Conservation (phyloP, 169 alveolate genomes). For the Babesia bovis region DNA sequence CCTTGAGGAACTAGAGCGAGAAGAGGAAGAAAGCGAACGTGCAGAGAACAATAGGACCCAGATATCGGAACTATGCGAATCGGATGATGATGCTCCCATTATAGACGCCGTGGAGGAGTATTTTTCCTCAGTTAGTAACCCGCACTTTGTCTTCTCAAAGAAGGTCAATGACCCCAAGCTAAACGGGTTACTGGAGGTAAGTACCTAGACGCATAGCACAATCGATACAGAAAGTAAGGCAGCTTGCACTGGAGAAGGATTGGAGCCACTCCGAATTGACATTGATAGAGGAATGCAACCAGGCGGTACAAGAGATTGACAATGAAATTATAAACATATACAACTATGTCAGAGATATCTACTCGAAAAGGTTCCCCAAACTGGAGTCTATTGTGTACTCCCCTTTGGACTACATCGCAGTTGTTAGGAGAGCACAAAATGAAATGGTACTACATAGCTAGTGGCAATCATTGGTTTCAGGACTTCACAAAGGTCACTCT, state of each 20-base stretch:
- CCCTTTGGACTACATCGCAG: conserved; percentile 85
- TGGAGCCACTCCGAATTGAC: conserved; percentile 59
- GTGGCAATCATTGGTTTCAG: conserved; percentile 9
- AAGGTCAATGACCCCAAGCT: conserved; percentile 61
- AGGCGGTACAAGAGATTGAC: conserved; percentile 75
- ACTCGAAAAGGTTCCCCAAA: conserved; percentile 84
- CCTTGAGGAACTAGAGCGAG: conserved; percentile 71
- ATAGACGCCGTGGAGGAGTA: conserved; percentile 77
- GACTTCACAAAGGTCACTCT: conserved; percentile 79
- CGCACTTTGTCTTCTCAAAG: conserved; percentile 25
- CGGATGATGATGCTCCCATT: conserved; percentile 74
- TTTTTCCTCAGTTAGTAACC: conserved; percentile 30
- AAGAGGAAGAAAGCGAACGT: conserved; percentile 35
- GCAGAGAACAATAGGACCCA: not conserved
- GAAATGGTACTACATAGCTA: conserved; percentile 48
- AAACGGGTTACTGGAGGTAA: conserved; percentile 66
- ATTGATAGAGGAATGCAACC: conserved; percentile 78
- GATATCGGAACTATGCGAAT: conserved; percentile 25
- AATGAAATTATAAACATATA: conserved; percentile 80
- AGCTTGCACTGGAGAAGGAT: conserved; percentile 7
- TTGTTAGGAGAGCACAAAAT: conserved; percentile 82
- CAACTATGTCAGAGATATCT: conserved; percentile 81
- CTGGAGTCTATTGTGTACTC: conserved; percentile 83
- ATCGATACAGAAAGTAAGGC: conserved; percentile 29
- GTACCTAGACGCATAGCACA: conserved; percentile 15